Percentiles rank a stretch among this genome's conserved stretches.
Evolutionary conservation across 768 basidiomycete genomes (phyloP).

Genomic region (Tulasnella sp.): DNA sequence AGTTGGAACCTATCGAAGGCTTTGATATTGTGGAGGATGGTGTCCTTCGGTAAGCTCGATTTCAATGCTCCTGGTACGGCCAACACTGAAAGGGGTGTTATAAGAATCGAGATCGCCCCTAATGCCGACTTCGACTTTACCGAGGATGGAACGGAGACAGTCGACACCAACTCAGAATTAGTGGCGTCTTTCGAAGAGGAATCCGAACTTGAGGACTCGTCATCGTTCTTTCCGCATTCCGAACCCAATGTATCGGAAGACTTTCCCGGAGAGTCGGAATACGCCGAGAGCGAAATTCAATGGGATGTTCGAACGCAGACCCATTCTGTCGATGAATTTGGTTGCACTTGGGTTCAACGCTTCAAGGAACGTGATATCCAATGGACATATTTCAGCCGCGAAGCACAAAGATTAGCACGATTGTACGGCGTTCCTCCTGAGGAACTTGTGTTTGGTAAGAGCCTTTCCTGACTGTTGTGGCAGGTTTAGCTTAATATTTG

Average conservation of each 20-base stretch:
- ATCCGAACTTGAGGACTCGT: background rate
- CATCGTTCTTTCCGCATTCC: background rate
- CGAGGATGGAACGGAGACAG: background rate
- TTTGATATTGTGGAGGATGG: background rate
- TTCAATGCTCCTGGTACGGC: background rate
- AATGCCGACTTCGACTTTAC: background rate
- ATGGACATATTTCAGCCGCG: background rate
- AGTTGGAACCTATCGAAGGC: background rate
- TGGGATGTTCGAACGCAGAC: background rate
- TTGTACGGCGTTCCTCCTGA: conserved; percentile 1
- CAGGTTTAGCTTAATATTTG: background rate
- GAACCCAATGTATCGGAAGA: background rate
- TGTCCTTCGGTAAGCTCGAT: background rate
- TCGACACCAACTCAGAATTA: background rate
- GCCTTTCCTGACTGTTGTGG: background rate
- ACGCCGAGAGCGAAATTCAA: background rate
- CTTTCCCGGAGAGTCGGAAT: background rate
- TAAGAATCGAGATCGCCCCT: background rate
- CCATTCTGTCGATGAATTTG: background rate
- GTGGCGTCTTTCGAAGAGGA: background rate
- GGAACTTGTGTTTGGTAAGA: conserved; percentile 1
- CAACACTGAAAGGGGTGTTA: background rate
- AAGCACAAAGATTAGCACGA: background rate
- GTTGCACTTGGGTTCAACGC: background rate
- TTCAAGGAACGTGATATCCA: background rate